These are phyloP conservation scores for Suillus sp. DNA, from an alignment of 768 basidiomycete genomes.

Conservation along the genomic window DNA sequence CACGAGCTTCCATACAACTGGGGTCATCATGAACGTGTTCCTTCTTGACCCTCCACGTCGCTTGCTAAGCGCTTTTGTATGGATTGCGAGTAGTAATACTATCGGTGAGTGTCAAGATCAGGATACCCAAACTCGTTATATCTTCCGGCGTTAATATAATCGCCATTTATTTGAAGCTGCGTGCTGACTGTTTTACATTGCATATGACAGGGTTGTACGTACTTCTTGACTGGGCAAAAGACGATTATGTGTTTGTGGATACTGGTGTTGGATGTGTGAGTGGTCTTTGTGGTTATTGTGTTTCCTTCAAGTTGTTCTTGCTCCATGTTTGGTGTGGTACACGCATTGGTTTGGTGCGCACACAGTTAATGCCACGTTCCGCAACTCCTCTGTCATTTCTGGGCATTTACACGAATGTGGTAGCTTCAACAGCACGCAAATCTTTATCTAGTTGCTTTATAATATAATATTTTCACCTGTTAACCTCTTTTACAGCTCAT, in stretches of 20 bases:
- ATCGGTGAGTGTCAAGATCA: slow-evolving; percentile 27
- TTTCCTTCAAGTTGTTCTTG: background rate
- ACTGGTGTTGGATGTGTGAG: slow-evolving; percentile 74
- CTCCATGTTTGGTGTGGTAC: background rate
- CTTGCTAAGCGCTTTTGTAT: slow-evolving; percentile 70
- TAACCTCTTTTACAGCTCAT: slow-evolving; percentile 43
- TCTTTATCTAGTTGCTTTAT: background rate
- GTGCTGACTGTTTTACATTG: slow-evolving; percentile 7
- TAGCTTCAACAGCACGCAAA: background rate
- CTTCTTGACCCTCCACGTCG: slow-evolving; percentile 64
- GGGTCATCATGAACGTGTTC: slow-evolving; percentile 79
- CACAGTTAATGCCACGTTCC: background rate
- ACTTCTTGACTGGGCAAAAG: slow-evolving; percentile 64
- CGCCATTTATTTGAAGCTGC: background rate
- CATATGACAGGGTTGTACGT: slow-evolving; percentile 60
- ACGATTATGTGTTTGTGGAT: slow-evolving; percentile 71
- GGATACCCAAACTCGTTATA: background rate
- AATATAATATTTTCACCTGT: slow-evolving; percentile 7
- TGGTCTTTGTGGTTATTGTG: slow-evolving; percentile 20
- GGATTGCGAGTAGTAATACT: slow-evolving; percentile 49
- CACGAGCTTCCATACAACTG: slow-evolving; percentile 63
- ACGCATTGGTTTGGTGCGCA: background rate
- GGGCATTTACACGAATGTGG: background rate
- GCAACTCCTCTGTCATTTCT: background rate
- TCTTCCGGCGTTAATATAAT: background rate